A percentile compares a stretch with the other conserved stretches of the same genome.
These are phyloP conservation scores for Piloderma croceum DNA, from an alignment of 768 basidiomycete genomes.

Conservation along the genomic window DNA sequence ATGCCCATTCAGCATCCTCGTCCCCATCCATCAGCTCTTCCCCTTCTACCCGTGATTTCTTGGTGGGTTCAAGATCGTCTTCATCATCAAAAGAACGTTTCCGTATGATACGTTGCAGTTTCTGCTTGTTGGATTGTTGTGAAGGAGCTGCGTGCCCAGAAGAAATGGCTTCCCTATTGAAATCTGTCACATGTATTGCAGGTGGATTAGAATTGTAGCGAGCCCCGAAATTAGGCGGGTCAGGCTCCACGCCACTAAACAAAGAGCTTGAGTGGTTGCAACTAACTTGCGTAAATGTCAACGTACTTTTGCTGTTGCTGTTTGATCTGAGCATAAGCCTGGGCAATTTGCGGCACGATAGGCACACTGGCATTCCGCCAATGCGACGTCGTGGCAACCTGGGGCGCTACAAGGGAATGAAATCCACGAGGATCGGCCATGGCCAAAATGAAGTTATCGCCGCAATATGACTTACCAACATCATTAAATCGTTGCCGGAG, in stretches of 20 bases:
- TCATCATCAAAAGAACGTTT: slow-evolving; percentile 44
- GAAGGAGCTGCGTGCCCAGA: background rate
- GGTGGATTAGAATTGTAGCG: slow-evolving; percentile 32
- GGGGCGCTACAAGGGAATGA: too few relatives aligned
- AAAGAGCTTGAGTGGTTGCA: too few relatives aligned
- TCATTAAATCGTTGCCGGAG: background rate
- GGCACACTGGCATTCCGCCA: too few relatives aligned
- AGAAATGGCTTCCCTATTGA: background rate
- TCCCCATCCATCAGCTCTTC: slow-evolving; percentile 44
- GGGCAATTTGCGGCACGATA: too few relatives aligned
- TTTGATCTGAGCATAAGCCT: too few relatives aligned
- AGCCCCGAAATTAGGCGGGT: slow-evolving; percentile 28
- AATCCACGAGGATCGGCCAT: too few relatives aligned
- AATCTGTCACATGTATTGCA: slow-evolving; percentile 6
- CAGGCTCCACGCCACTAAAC: slow-evolving; percentile 14
- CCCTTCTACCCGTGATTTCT: slow-evolving; percentile 50
- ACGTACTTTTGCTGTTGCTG: too few relatives aligned
- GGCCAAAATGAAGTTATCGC: too few relatives aligned
- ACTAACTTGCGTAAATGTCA: too few relatives aligned
- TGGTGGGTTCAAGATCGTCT: slow-evolving; percentile 36
- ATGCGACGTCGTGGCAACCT: too few relatives aligned
- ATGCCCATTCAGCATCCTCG: slow-evolving; percentile 36
- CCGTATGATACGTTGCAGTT: slow-evolving; percentile 24
- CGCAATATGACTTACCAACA: too few relatives aligned
- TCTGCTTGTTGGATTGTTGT: too few relatives aligned